Evolutionary conservation across 2,329 filamentous ascomycete genomes (phyloP), one percentile per base, ranked within the genome.

Genomic region (Monilinia laxa): DNA sequence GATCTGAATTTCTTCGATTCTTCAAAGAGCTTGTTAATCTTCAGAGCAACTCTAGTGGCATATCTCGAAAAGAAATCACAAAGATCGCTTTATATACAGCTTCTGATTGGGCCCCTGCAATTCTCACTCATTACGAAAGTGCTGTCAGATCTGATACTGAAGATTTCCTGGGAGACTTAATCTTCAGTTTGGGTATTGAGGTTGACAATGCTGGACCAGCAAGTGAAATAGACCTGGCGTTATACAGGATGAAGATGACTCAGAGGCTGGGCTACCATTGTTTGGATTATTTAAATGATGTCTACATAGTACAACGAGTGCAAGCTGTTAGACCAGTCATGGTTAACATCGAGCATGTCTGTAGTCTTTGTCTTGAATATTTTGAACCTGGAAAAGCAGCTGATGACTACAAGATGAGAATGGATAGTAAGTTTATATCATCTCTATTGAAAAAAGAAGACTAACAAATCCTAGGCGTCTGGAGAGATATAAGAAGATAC

Each of bases 101-200:
- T 18, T 77, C 77, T 1, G 76, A 79, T 52, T 86, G 83, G 82
- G 82, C 78, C 4, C 84, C 84, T 11, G 78, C 79, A 1, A 74
- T 86, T 18, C 79, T 86, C 28, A 79, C 82, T n/a, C 82, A 83
- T 68, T 79, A 77, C 10, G 82, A 84, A 54, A 75, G 74, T 40
- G 69, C 71, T 4, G 80, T 85, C 31, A 79, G 83, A 45, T 74
- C 75, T 45, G 77, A 76, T 54, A 82, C 83, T 0, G 72, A 74
- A 47, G 70, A 70, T 5, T 74, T 74, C 42, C 68, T 76, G 25
- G 53, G 62, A 10, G 68, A 73, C 6, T 49, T 70, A 20, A 66
- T 76, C 31, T 67, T 75, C 47, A 59, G 58, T 7, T 57, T 68
- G 28, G 68, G 68, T 25, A 57, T 66, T 3, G 68, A 71, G 16